phyloP scores from a whole-genome alignment of 768 basidiomycete species.

The Hemileccinum rubropunctum region DNA sequence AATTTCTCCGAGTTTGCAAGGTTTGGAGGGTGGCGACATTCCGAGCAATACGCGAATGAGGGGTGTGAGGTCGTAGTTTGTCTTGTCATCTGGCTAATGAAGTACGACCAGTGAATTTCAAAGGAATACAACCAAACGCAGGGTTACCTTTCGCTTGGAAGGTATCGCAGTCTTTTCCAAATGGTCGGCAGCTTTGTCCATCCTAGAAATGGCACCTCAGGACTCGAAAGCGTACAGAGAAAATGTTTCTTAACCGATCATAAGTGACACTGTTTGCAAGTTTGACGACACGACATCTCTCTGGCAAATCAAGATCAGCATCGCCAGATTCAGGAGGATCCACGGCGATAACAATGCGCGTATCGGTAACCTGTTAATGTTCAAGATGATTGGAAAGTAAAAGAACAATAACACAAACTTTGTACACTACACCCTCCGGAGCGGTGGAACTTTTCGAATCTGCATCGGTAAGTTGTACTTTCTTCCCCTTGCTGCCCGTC shows the following conservation, averaged over 20 bases:
- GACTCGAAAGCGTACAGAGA: background rate
- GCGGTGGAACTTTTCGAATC: constrained; percentile 39
- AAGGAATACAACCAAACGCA: background rate
- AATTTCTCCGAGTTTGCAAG: constrained; percentile 38
- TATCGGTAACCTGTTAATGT: constrained; percentile 64
- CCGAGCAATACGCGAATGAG: constrained; percentile 74
- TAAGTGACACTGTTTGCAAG: constrained; percentile 91
- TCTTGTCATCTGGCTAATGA: constrained; percentile 39
- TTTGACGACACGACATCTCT: constrained; percentile 82
- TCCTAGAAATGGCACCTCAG: constrained; percentile 45
- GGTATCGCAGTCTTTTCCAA: constrained; percentile 47
- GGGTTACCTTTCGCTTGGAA: constrained; percentile 23
- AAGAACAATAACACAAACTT: constrained; percentile 39
- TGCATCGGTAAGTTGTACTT: constrained; percentile 28
- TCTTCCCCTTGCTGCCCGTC: constrained; percentile 46
- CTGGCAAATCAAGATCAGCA: constrained; percentile 76
- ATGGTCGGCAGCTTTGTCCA: constrained; percentile 79
- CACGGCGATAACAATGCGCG: constrained; percentile 76
- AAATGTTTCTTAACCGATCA: constrained; percentile 53
- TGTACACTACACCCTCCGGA: constrained; percentile 84
- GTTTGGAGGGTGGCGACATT: constrained; percentile 46
- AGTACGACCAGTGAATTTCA: background rate
- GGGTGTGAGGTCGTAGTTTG: constrained; percentile 41
- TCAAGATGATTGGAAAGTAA: background rate
- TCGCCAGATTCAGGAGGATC: constrained; percentile 57